phyloP scores from a whole-genome alignment of 768 basidiomycete species.

The Lentinula lateritia region DNA sequence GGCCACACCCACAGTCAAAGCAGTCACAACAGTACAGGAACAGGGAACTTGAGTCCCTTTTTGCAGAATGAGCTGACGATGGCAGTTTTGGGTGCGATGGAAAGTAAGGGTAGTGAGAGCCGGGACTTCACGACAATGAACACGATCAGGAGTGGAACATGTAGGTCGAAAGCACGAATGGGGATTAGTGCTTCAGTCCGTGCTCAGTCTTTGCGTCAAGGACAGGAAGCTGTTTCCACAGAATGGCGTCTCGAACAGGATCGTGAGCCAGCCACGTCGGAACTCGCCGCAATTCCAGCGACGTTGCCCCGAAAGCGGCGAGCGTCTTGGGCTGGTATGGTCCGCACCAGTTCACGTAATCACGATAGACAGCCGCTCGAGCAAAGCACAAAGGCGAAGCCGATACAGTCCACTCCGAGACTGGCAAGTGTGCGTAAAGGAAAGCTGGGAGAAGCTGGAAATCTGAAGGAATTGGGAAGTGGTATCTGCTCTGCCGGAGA shows the following conservation, averaged over 20 bases:
- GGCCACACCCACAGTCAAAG: not conserved
- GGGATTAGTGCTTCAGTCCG: not conserved
- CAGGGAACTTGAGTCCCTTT: not conserved
- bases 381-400: not conserved
- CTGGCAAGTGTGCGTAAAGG: not conserved
- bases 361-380: not conserved
- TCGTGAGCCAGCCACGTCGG: not conserved
- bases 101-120: not conserved
- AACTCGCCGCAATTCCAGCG: not conserved
- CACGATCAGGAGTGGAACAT: not conserved
- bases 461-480: not conserved
- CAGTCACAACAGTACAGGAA: not conserved
- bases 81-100: not conserved
- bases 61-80: conserved; percentile 1
- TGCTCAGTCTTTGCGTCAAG: not conserved
- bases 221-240: not conserved
- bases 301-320: not conserved
- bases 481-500: not conserved
- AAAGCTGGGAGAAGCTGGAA: not conserved
- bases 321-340: not conserved
- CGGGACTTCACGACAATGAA: not conserved
- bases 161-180: not conserved
- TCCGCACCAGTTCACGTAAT: not conserved
- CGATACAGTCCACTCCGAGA: not conserved
- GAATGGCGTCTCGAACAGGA: not conserved